phyloP scores from a whole-genome alignment of 148 eudicot genomes.

The Vaccinium myrtillus region DNA sequence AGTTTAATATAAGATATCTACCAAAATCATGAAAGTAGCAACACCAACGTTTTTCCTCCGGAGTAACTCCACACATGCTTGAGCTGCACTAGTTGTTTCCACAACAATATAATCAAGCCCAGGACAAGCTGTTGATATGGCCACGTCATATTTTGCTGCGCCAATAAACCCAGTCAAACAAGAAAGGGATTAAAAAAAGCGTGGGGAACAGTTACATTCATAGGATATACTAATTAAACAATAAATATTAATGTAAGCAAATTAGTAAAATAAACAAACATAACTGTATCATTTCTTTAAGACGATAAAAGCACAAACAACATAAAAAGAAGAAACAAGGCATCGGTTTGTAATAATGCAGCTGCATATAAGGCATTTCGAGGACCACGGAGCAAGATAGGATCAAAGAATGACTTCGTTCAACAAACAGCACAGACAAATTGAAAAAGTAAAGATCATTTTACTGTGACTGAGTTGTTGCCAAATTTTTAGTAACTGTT shows the following conservation, averaged over 20 bases:
- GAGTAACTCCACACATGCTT: conserved; percentile 88
- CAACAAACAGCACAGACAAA: conserved; percentile 9
- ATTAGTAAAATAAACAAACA: not conserved
- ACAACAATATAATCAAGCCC: conserved; percentile 97
- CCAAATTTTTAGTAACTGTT: not conserved
- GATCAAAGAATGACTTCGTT: not conserved
- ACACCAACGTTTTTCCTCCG: conserved; percentile 90
- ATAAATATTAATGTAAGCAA: not conserved
- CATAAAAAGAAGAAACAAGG: not conserved
- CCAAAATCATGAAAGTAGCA: conserved; percentile 98
- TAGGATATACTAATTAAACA: not conserved
- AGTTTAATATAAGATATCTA: conserved; percentile 22
- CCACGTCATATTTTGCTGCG: conserved; percentile 88
- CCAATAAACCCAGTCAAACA: conserved; percentile 13
- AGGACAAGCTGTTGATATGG: conserved; percentile 90
- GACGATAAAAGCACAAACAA: not conserved
- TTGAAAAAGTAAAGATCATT: not conserved
- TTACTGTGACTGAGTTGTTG: not conserved
- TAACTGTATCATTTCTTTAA: not conserved
- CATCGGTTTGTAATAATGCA: not conserved
- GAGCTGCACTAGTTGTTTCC: conserved; percentile 91
- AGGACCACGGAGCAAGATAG: not conserved
- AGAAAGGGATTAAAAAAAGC: not conserved
- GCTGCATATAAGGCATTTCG: not conserved
- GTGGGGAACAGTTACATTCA: not conserved